A percentile compares a stretch with the other conserved stretches of the same genome.
Evolutionary conservation across 495 filamentous ascomycete genomes (phyloP).

Genomic region (Penicillium simplicissimum): DNA sequence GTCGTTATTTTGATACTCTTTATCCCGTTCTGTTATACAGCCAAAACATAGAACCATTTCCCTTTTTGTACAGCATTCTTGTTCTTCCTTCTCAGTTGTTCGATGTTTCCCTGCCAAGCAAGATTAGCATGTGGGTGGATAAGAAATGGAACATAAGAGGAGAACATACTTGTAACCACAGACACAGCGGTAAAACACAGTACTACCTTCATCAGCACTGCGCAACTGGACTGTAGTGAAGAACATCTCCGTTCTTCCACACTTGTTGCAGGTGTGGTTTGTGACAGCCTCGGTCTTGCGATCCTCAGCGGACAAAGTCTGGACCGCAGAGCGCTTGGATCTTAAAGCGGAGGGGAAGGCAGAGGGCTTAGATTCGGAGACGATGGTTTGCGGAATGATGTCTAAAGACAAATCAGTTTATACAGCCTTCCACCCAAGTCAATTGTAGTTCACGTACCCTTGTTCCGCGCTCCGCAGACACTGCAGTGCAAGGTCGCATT

Average conservation of each 20-base stretch:
- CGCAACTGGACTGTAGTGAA: constrained; percentile 84
- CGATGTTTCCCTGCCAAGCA: constrained; percentile 37
- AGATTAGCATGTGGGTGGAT: constrained; percentile 21
- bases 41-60: constrained; percentile 29
- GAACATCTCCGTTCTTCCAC: constrained; percentile 79
- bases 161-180: constrained; percentile 77
- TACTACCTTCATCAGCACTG: constrained; percentile 92
- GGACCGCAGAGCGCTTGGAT: constrained; percentile 80
- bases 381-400: constrained; percentile 72
- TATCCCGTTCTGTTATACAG: constrained; percentile 29
- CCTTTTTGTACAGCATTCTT: constrained; percentile 27
- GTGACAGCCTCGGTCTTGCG: constrained; percentile 74
- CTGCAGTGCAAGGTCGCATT: constrained; percentile 77
- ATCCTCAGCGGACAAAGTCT: constrained; percentile 77
- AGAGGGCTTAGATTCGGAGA: constrained; percentile 80
- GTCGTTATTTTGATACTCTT: constrained; percentile 37
- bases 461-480: constrained; percentile 80
- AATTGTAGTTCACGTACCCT: constrained; percentile 53
- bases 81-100: constrained; percentile 38
- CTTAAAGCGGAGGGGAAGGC: constrained; percentile 87
- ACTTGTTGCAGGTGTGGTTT: constrained; percentile 72
- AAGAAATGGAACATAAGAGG: background rate
- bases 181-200: constrained; percentile 82
- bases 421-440: background rate
- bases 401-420: constrained; percentile 51